phyloP scores from a whole-genome alignment of 371 early-diverging fungal species.

The Rhizopus sp. region DNA sequence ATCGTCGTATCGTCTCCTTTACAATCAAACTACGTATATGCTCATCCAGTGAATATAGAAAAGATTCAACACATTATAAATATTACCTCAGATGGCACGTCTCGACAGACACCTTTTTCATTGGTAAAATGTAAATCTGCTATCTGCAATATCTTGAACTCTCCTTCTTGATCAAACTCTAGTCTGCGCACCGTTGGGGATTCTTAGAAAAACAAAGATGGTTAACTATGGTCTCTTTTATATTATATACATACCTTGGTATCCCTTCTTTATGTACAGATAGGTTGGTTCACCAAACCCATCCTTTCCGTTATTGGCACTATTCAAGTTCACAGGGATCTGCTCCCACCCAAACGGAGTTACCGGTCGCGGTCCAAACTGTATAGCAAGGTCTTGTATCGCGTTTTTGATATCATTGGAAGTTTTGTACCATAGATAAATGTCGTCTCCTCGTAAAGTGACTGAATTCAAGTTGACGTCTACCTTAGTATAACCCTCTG shows the following conservation, averaged over 20 bases:
- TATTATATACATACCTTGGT: constrained; percentile 23
- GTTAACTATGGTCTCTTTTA: neutral
- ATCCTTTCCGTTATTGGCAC: constrained; percentile 25
- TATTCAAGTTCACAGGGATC: constrained; percentile 37
- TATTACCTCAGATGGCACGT: constrained; percentile 39
- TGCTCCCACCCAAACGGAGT: constrained; percentile 39
- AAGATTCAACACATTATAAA: neutral
- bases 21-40: constrained; percentile 36
- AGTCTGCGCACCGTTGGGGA: constrained; percentile 29
- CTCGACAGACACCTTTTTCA: constrained; percentile 44
- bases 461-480: constrained; percentile 36
- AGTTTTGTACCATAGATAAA: constrained; percentile 37
- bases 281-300: constrained; percentile 42
- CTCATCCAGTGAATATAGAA: neutral
- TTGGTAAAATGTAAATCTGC: constrained; percentile 61
- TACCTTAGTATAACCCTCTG: constrained; percentile 40
- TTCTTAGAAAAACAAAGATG: constrained; percentile 3
- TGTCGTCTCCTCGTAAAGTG: constrained; percentile 39
- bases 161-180: constrained; percentile 40
- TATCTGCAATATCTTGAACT: constrained; percentile 58
- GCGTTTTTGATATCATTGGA: constrained; percentile 17
- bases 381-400: constrained; percentile 36
- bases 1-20: constrained; percentile 49
- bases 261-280: constrained; percentile 29
- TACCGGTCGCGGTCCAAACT: constrained; percentile 30